Evolutionary conservation across 1,284 basidiomycete genomes (phyloP).

Genomic region (Vanrija sp.): DNA sequence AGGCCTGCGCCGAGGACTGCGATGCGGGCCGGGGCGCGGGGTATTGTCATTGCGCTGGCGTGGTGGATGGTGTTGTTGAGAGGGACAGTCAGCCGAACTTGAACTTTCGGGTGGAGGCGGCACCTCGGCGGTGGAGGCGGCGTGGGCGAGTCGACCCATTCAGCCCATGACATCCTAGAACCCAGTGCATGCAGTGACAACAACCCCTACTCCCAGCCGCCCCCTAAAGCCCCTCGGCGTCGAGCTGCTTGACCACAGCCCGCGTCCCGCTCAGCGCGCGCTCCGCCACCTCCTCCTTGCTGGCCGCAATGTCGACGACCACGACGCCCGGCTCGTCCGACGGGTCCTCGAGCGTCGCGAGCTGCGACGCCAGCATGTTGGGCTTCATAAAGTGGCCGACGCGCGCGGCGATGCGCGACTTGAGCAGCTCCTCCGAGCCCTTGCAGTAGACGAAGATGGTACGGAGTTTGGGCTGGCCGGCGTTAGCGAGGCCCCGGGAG

Average conservation of each 20-base stretch:
- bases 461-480: slow-evolving; percentile 46
- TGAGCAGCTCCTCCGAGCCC: slow-evolving; percentile 61
- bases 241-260: slow-evolving; percentile 22
- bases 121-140: background rate
- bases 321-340: slow-evolving; percentile 64
- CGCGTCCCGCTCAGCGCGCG: slow-evolving; percentile 41
- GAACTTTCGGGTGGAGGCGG: background rate
- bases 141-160: background rate
- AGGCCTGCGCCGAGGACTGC: slow-evolving; percentile 46
- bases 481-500: background rate
- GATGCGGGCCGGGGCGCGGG: slow-evolving; percentile 25
- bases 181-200: background rate
- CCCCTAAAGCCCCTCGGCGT: slow-evolving; percentile 10
- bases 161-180: too few relatives aligned
- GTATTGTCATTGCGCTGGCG: slow-evolving; percentile 1
- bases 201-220: background rate
- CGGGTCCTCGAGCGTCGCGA: slow-evolving; percentile 73
- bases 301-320: slow-evolving; percentile 58
- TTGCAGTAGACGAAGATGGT: slow-evolving; percentile 82
- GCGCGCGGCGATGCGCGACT: slow-evolving; percentile 66
- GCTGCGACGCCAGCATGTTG: slow-evolving; percentile 78
- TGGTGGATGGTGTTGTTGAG: background rate
- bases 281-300: slow-evolving; percentile 59
- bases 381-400: slow-evolving; percentile 86
- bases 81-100: background rate